Conservation (phyloP, 1,284 basidiomycete genomes). For the Fistulinella staudtii region DNA sequence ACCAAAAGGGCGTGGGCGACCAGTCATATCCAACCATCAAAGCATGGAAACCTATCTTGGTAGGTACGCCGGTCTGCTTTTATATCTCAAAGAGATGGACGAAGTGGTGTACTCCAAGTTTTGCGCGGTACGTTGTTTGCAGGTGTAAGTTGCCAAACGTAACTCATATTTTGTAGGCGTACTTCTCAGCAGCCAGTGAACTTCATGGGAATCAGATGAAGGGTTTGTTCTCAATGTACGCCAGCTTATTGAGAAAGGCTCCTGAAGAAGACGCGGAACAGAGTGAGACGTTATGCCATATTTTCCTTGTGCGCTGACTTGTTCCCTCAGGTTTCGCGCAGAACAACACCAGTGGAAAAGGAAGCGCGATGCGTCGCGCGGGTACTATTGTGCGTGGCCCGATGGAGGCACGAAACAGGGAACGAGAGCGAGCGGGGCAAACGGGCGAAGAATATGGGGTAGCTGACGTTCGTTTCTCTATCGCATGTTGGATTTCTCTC, state of each 20-base stretch:
- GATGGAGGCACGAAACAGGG: conserved; percentile 54
- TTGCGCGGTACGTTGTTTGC: conserved; percentile 65
- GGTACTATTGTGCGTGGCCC: conserved; percentile 75
- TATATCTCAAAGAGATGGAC: conserved; percentile 96
- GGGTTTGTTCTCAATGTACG: conserved; percentile 60
- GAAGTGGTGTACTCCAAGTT: conserved; percentile 79
- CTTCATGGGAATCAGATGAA: conserved; percentile 80
- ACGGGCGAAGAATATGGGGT: conserved; percentile 58
- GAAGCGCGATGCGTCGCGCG: conserved; percentile 64
- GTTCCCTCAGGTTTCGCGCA: conserved; percentile 44
- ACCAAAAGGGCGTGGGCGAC: conserved; percentile 39
- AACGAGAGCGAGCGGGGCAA: conserved; percentile 65
- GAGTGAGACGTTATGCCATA: conserved; percentile 39
- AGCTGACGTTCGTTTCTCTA: conserved; percentile 53
- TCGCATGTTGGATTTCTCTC: neutral
- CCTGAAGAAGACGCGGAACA: conserved; percentile 69
- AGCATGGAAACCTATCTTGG: conserved; percentile 81
- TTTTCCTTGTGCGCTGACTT: conserved; percentile 1
- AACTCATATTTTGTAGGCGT: conserved; percentile 52
- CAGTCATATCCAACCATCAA: conserved; percentile 59
- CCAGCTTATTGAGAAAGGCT: conserved; percentile 60
- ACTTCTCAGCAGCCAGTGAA: conserved; percentile 81
- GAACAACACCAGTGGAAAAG: conserved; percentile 27
- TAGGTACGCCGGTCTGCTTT: conserved; percentile 84
- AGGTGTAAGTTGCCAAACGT: conserved; percentile 1